Evolutionary conservation across 192 early-diverging fungal genomes (phyloP), one percentile per base, ranked within the genome.

Genomic region (Backusella liffmaniae): DNA sequence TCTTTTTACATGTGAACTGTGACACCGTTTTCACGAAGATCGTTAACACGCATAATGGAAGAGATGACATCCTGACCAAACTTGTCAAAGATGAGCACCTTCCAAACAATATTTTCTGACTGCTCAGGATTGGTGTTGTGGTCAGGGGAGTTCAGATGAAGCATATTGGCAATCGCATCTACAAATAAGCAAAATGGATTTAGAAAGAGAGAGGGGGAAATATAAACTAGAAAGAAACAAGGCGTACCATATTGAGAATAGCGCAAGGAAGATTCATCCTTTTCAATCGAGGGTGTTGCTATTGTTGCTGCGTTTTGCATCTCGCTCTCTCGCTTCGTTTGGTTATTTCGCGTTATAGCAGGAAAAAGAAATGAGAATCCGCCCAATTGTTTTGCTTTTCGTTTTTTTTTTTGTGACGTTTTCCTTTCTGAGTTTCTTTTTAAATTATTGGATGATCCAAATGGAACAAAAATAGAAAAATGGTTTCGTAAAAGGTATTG

Each of bases 31-130:
- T 97, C 95, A 37, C 98, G 90, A 73, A 99, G 87, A 80, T 99
- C 96, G 80, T 95, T 96, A 6, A 99, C 95, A 66, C 96, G 95
- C 62, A 99, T 85, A 12, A 98, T 89, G n/a, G 97, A 98, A 21
- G 97, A 98, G 67, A 99, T 97, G 68, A 99, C 89, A 82, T 97
- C 95, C 69, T 95, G 94, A 37, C 95, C 94, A 76, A 94, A 92
- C 75, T 90, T 84, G 84, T 99, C 98, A 84, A 98, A 97, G 36
- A 99, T 88, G 46, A 99, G 83, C 5, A 99, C 96, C 76, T 99
- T 99, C 98, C 98, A 99, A 70, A 97, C 92, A 1, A 94, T 89
- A 42, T 93, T 89, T 18, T 76, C 74, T 49, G 83, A 73, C 16
- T 79, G 62, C 66, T 73, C 78, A 18, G 76, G 73, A 69, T 21